Evolutionary conservation across 2,329 filamentous ascomycete genomes (phyloP), one percentile per base, ranked within the genome.

Genomic region (Paecilomyces sp.): DNA sequence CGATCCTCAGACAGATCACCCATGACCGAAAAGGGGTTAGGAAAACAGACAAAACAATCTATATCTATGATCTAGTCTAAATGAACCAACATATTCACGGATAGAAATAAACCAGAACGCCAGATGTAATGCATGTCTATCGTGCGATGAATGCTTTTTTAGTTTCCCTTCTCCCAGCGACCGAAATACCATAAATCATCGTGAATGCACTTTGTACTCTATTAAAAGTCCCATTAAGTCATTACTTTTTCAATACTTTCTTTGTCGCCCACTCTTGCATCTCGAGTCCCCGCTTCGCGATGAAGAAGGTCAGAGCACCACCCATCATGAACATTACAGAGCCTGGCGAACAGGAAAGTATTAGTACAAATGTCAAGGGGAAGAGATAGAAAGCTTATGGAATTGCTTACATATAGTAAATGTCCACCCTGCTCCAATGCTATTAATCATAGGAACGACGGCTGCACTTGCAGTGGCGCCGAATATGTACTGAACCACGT

Each of bases 401-500:
- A 50, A 18, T 25, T 11, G 31, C 6, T 83, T 79, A 67, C 81
- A 84, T 60, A 92, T 87, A 0, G 89, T 92, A 60, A 84, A 87
- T 70, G 91, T 91, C 88, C 89, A 92, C 0, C 90, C 91, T 0
- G 93, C 86, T 3, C 91, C 90, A 59, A 93, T 88, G 28, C 74
- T 77, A 60, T 90, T 77, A 31, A 92, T 83, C 9, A 88, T 84
- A 0, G 91, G 91, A 57, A 93, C 77, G 61, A 90, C 89, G 0
- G 85, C 83, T 0, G 88, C 90, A 6, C 85, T 89, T 0, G 84
- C 88, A 3, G 82, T 78, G 11, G 88, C 89, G 1, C 86, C 89
- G 63, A 91, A 89, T 2, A 91, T 68, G 73, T 93, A 94, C 28
- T 91, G 81, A 41, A 90, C 79, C 63, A 91, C 85, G 72, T 92